Evolutionary conservation across 768 basidiomycete genomes (phyloP).

Genomic region (Strobilomyces dryophilus): DNA sequence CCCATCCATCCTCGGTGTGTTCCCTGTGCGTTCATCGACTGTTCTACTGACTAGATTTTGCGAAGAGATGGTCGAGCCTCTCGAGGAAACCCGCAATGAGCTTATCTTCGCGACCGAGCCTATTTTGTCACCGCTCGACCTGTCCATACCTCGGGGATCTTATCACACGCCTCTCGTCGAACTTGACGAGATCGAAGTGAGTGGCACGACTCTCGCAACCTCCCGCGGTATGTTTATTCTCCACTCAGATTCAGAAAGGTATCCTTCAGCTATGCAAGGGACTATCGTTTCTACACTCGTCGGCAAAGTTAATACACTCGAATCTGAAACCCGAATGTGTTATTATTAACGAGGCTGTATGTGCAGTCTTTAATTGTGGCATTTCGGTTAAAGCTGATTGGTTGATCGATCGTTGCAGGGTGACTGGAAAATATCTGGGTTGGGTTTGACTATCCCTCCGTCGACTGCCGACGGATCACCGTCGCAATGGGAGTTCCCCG

Average conservation of each 20-base stretch:
- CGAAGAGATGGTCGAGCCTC: constrained; percentile 93
- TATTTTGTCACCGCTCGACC: constrained; percentile 74
- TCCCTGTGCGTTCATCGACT: not conserved
- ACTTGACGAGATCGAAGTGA: constrained; percentile 92
- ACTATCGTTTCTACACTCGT: constrained; percentile 85
- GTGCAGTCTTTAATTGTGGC: constrained; percentile 22
- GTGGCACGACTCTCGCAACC: constrained; percentile 16
- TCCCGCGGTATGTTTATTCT: constrained; percentile 4
- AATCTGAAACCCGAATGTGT: constrained; percentile 87
- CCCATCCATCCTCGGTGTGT: constrained; percentile 83
- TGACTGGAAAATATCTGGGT: constrained; percentile 95
- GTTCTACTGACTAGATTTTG: constrained; percentile 3
- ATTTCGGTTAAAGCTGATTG: not conserved
- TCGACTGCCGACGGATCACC: constrained; percentile 62
- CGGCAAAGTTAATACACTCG: constrained; percentile 87
- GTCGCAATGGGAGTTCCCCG: constrained; percentile 87
- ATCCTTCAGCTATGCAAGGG: constrained; percentile 91
- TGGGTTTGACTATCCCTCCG: constrained; percentile 83
- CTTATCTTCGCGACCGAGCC: constrained; percentile 93
- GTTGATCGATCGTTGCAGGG: constrained; percentile 56
- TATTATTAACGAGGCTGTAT: constrained; percentile 82
- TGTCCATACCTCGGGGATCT: constrained; percentile 66
- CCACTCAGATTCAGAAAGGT: constrained; percentile 85
- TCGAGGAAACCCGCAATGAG: constrained; percentile 88
- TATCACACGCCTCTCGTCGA: constrained; percentile 61